A percentile compares a stretch with the other conserved stretches of the same genome.
Evolutionary conservation across 768 basidiomycete species (phyloP).

Genomic region (Guyanaporus albipodus): DNA sequence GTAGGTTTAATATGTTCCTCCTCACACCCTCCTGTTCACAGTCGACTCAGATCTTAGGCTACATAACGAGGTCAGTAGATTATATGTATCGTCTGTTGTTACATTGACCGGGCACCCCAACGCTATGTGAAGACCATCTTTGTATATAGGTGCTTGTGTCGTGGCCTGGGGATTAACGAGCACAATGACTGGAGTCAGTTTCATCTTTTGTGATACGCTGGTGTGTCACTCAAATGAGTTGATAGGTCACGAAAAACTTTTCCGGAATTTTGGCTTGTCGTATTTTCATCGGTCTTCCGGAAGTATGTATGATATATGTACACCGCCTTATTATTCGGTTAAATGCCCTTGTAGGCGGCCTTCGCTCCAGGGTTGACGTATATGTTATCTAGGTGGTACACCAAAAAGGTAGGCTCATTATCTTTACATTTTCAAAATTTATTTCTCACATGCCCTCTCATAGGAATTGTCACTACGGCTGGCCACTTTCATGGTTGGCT

Average conservation of each 20-base stretch:
- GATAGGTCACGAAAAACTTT: slow-evolving; percentile 51
- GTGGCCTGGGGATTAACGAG: slow-evolving; percentile 62
- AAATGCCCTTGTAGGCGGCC: slow-evolving; percentile 38
- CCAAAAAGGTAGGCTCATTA: slow-evolving; percentile 30
- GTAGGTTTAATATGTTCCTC: slow-evolving; percentile 27
- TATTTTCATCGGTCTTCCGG: slow-evolving; percentile 60
- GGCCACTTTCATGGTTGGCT: too few species aligned
- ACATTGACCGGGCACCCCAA: neutral
- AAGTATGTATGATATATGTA: slow-evolving; percentile 27
- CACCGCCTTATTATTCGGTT: neutral
- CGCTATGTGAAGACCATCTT: slow-evolving; percentile 45
- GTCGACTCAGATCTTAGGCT: slow-evolving; percentile 48
- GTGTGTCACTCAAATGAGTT: neutral
- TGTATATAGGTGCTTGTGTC: slow-evolving; percentile 59
- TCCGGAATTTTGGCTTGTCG: slow-evolving; percentile 53
- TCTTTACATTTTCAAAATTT: neutral
- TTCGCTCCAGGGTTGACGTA: slow-evolving; percentile 59
- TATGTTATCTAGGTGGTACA: slow-evolving; percentile 53
- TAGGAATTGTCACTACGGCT: slow-evolving; percentile 67
- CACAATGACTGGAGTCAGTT: slow-evolving; percentile 52
- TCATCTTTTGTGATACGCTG: neutral
- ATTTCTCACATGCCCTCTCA: neutral
- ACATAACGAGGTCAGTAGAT: slow-evolving; percentile 42
- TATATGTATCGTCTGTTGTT: neutral
- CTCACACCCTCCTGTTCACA: neutral